phyloP scores from a whole-genome alignment of 2,329 filamentous ascomycete species.

The Diaporthe eres region DNA sequence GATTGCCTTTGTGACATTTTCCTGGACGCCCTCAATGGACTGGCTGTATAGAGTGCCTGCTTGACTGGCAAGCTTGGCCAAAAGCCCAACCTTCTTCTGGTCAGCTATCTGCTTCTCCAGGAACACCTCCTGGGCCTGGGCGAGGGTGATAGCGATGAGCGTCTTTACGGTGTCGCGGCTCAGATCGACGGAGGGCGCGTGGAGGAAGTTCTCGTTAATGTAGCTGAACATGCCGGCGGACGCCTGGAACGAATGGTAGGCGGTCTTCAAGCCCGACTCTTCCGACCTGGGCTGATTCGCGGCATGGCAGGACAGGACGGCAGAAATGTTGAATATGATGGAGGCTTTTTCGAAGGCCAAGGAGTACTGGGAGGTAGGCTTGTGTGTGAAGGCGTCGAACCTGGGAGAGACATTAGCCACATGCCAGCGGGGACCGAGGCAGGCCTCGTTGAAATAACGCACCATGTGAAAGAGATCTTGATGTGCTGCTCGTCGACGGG shows the following conservation, averaged over 20 bases:
- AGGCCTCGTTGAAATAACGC: slow-evolving; percentile 47
- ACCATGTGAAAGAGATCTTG: slow-evolving; percentile 99
- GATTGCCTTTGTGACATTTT: slow-evolving; percentile 90
- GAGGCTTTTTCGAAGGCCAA: slow-evolving; percentile 98
- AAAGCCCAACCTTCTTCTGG: slow-evolving; percentile 89
- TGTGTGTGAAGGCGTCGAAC: slow-evolving; percentile 99
- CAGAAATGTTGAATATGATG: slow-evolving; percentile 99
- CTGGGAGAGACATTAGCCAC: slow-evolving; percentile 60
- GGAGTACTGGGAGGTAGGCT: slow-evolving; percentile 96
- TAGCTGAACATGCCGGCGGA: slow-evolving; percentile 99
- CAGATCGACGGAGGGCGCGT: slow-evolving; percentile 95
- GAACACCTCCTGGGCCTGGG: slow-evolving; percentile 97
- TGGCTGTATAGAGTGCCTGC: slow-evolving; percentile 90
- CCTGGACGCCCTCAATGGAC: slow-evolving; percentile 89
- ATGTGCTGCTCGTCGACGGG: slow-evolving; percentile 99
- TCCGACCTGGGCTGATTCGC: slow-evolving; percentile 93
- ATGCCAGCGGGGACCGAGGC: too few relatives aligned
- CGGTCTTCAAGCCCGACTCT: slow-evolving; percentile 93
- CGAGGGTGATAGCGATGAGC: slow-evolving; percentile 91
- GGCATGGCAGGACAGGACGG: slow-evolving; percentile 95
- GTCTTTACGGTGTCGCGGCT: slow-evolving; percentile 97
- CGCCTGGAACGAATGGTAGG: slow-evolving; percentile 98
- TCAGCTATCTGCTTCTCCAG: slow-evolving; percentile 95
- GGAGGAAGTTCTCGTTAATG: slow-evolving; percentile 99
- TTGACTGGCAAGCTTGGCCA: slow-evolving; percentile 95